Percentiles rank a stretch among this genome's conserved stretches.
phyloP scores from a whole-genome alignment of 441 rosid genomes.

The Theobroma grandiflorum region DNA sequence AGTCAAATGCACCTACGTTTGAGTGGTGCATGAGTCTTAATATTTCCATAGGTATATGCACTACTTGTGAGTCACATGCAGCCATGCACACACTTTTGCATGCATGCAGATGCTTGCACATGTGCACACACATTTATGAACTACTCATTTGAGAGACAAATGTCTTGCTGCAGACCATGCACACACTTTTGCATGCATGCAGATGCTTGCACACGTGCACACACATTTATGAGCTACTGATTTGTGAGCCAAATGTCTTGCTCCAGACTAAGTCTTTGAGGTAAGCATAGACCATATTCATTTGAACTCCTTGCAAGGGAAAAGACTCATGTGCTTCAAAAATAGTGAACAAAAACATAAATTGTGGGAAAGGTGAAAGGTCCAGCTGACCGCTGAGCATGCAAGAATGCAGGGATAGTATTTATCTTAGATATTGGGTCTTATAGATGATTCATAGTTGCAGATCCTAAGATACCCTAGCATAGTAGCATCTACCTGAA shows the following conservation, averaged over 20 bases:
- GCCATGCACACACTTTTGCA: not conserved
- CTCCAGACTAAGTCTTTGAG: not conserved
- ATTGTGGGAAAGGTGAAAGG: not conserved
- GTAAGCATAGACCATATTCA: not conserved
- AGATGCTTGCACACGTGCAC: not conserved
- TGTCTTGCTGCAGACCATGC: not conserved
- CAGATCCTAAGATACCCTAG: conserved; percentile 11
- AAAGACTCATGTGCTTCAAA: not conserved
- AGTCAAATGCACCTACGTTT: not conserved
- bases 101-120: conserved; percentile 10
- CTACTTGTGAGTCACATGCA: not conserved
- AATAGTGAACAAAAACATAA: not conserved
- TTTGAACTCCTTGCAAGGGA: not conserved
- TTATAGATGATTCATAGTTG: not conserved
- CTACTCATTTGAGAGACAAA: not conserved
- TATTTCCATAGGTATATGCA: conserved; percentile 5
- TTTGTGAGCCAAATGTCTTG: conserved; percentile 1
- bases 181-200: not conserved
- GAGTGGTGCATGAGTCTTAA: not conserved
- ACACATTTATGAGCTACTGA: not conserved
- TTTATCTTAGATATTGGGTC: not conserved
- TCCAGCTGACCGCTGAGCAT: not conserved
- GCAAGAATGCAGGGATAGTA: conserved; percentile 12
- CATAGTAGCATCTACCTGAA: conserved; percentile 5
- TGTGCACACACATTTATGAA: not conserved